Conservation (phyloP, 352 stramenopile genomes). For the Globisporangium cylindrosporum region DNA sequence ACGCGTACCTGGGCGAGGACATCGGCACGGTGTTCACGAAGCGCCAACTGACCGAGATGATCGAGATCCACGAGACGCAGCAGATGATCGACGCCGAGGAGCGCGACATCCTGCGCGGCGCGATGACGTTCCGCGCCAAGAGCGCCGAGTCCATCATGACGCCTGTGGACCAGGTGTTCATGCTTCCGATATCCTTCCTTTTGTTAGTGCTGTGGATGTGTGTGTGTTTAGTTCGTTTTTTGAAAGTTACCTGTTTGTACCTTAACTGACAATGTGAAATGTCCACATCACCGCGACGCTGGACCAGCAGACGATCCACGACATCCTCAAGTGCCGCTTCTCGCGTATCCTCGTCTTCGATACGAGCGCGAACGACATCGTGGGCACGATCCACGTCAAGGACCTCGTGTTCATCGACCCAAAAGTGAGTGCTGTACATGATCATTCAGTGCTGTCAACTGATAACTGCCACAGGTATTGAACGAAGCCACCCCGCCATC, state of each 20-base stretch:
- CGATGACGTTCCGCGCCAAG: conserved; percentile 93
- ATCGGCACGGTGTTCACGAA: conserved; percentile 95
- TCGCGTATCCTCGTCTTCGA: conserved; percentile 93
- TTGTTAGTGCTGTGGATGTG: not conserved
- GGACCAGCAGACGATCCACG: conserved; percentile 85
- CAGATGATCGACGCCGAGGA: conserved; percentile 93
- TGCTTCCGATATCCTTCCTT: conserved; percentile 77
- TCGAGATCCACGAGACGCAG: conserved; percentile 95
- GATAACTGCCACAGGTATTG: conserved; percentile 59
- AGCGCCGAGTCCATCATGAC: conserved; percentile 94
- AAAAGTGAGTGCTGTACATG: conserved; percentile 76
- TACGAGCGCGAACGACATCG: conserved; percentile 86
- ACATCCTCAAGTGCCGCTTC: conserved; percentile 96
- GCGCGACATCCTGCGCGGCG: conserved; percentile 92
- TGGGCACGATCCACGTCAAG: conserved; percentile 98
- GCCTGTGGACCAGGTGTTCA: conserved; percentile 92
- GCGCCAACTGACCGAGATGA: conserved; percentile 93
- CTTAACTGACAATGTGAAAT: not conserved
- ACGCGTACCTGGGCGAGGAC: conserved; percentile 92
- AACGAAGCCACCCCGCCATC: conserved; percentile 8
- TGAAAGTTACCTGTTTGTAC: not conserved
- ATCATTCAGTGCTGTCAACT: conserved; percentile 50
- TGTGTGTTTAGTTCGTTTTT: not conserved
- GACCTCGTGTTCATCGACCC: conserved; percentile 99
- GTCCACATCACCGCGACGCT: conserved; percentile 32